Percentiles rank a stretch among this genome's conserved stretches.
These are phyloP conservation scores for Naegleria lovaniensis DNA, from an alignment of 208 protist genomes.

Conservation along the genomic window DNA sequence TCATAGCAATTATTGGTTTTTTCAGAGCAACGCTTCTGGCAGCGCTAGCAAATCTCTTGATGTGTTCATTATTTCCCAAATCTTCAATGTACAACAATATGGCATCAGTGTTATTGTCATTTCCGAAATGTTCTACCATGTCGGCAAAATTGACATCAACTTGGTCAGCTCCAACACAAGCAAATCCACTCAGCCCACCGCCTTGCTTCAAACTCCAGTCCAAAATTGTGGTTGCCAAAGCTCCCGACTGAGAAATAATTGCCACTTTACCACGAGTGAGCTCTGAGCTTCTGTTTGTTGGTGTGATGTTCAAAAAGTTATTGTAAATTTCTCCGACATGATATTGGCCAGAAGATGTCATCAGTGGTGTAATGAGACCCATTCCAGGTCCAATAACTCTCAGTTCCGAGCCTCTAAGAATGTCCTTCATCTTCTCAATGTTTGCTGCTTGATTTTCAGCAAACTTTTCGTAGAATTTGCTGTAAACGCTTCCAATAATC, in stretches of 20 bases:
- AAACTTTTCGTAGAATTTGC: not conserved
- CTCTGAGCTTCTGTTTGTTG: not conserved
- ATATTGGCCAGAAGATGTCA: not conserved
- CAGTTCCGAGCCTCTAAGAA: not conserved
- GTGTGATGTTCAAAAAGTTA: not conserved
- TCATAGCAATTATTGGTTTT: constrained; percentile 6
- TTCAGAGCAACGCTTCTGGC: not conserved
- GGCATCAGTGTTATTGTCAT: not conserved
- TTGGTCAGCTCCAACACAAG: not conserved
- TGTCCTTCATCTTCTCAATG: not conserved
- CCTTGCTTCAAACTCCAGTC: not conserved
- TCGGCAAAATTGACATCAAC: not conserved
- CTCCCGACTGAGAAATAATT: not conserved
- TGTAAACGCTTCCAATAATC: not conserved
- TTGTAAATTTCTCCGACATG: too few species aligned
- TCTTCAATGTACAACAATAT: constrained; percentile 6
- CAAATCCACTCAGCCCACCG: not conserved
- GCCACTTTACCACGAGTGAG: not conserved
- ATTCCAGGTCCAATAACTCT: not conserved
- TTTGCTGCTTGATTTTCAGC: not conserved
- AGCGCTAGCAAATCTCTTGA: not conserved
- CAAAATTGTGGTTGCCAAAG: not conserved
- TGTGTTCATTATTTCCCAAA: not conserved
- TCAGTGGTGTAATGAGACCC: not conserved
- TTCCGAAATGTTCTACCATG: not conserved